Base-by-base conservation (phyloP, 805 yeast genomes). In the Hanseniaspora mollemarum region DNA sequence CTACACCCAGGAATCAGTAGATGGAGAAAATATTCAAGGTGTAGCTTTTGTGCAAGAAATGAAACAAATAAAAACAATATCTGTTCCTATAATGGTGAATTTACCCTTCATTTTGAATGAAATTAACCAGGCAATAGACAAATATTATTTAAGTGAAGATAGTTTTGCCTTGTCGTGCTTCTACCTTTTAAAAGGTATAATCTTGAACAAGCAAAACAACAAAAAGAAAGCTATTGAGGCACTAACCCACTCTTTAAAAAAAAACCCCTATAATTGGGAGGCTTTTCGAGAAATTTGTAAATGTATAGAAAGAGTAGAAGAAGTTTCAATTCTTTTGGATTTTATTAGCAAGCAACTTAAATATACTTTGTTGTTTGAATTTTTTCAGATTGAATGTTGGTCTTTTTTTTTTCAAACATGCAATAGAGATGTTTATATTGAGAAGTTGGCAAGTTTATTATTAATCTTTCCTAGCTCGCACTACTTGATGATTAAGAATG, bases 221-320 rank as follows among this genome's bases (percentile, higher is more conserved):
- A 65, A 66, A n/a, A 56, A 67, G 1, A 62, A 68, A 32, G 96
- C 96, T 0, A 78, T 81, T 52, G 69, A 73, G 22, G 68, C 69
- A 41, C 71, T 88, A 29, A 69, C 78, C 28, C 71, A 71, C 43
- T 81, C 96, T 1, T 60, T 90, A 13, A 68, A 73, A 22, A 46
- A 72, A 26, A 87, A 81, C 58, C 95, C 96, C 0, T 83, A 73
- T 63, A 90, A 90, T 63, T 92, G 98, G 98, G 76, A 88, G 50
- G 83, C 92, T 53, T 92, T 96, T 96, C 72, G 74, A 52, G 96
- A 90, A 60, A 69, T 92, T 36, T 67, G 78, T 12, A 68, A 77
- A 3, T 77, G 85, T 49, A 66, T 86, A 26, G 65, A 75, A 7
- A 73, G 77, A 28, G 71, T 78, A 50, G 83, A 81, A 54, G 84